phyloP scores from a whole-genome alignment of 768 basidiomycete species.

The Russula griseocarnosa region DNA sequence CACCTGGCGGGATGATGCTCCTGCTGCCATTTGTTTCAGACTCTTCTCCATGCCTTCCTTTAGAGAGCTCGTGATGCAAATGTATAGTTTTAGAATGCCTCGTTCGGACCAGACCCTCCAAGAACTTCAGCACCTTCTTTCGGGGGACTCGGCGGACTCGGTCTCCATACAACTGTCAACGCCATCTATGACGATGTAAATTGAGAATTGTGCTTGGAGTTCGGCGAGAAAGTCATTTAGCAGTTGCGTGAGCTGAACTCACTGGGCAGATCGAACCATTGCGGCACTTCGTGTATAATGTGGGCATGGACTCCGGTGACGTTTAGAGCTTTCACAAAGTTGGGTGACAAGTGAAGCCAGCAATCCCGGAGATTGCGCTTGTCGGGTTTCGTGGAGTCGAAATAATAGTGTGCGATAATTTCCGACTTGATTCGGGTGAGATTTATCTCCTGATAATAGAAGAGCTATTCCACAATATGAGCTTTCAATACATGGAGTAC shows the following conservation, averaged over 20 bases:
- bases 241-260: not conserved
- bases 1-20: not conserved
- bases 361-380: not conserved
- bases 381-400: not conserved
- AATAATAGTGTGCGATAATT: not conserved
- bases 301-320: not conserved
- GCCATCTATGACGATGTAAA: not conserved
- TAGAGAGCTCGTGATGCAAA: not conserved
- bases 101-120: not conserved
- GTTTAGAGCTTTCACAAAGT: not conserved
- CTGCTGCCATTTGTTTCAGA: not conserved
- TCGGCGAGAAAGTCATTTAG: not conserved
- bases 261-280: not conserved
- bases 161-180: not conserved
- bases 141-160: not conserved
- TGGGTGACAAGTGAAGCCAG: not conserved
- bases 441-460: slow-evolving; percentile 5
- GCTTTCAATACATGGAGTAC: not conserved
- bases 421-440: not conserved
- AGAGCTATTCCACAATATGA: slow-evolving; percentile 1
- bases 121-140: not conserved
- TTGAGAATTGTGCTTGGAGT: not conserved
- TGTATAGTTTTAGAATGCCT: not conserved
- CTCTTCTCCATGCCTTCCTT: not conserved
- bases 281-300: not conserved